Percentiles rank a stretch among this genome's conserved stretches.
Conservation (phyloP, 805 yeast genomes). For the Schwanniomyces vanrijiae region DNA sequence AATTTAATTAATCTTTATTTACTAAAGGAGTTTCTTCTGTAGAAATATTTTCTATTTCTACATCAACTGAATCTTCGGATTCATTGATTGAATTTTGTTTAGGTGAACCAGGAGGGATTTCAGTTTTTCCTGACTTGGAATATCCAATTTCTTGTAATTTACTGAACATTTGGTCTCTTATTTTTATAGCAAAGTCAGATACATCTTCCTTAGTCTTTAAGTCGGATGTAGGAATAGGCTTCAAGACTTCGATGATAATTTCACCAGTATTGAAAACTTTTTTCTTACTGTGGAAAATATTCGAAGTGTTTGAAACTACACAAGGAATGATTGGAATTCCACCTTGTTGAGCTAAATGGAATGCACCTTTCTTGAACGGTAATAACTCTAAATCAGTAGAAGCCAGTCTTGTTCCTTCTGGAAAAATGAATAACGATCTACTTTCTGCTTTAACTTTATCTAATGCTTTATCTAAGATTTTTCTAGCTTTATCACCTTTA, state of each 20-base stretch:
- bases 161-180: constrained; percentile 57
- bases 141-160: constrained; percentile 44
- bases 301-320: constrained; percentile 83
- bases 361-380: constrained; percentile 96
- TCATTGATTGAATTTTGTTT: not conserved
- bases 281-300: constrained; percentile 59
- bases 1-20: constrained; percentile 10
- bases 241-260: constrained; percentile 74
- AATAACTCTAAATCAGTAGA: constrained; percentile 64
- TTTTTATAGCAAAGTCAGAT: constrained; percentile 52
- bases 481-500: constrained; percentile 71
- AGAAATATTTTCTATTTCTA: constrained; percentile 10
- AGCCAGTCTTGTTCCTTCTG: constrained; percentile 96
- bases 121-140: constrained; percentile 19
- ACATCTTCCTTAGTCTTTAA: constrained; percentile 69
- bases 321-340: constrained; percentile 86
- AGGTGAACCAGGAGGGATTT: not conserved
- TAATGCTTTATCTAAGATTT: constrained; percentile 71
- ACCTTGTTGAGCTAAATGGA: constrained; percentile 94
- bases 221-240: constrained; percentile 74
- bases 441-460: constrained; percentile 56
- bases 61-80: constrained; percentile 9
- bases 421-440: constrained; percentile 85
- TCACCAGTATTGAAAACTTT: constrained; percentile 75
- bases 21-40: constrained; percentile 25